Percentiles rank a stretch among this genome's conserved stretches.
Conservation (phyloP, 108 stramenopile species). For the Epipyxis sp. region DNA sequence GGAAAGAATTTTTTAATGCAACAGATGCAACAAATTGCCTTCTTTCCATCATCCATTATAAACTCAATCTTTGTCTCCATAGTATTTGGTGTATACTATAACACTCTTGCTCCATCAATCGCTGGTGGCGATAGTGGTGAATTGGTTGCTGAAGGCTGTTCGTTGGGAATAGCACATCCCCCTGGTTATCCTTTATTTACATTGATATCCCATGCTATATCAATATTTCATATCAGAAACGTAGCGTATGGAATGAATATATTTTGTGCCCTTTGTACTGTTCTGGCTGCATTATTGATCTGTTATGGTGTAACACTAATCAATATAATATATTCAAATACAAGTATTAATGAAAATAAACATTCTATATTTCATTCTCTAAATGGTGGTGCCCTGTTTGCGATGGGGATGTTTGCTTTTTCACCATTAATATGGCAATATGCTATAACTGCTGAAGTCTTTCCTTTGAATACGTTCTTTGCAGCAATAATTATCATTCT, state of each 20-base stretch:
- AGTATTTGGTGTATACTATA: constrained; percentile 48
- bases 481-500: constrained; percentile 47
- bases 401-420: constrained; percentile 47
- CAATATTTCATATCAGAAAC: neutral
- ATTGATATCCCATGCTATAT: constrained; percentile 49
- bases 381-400: constrained; percentile 40
- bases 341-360: constrained; percentile 28
- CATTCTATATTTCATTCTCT: constrained; percentile 37
- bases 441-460: constrained; percentile 70
- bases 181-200: constrained; percentile 72
- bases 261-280: constrained; percentile 6
- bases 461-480: constrained; percentile 73
- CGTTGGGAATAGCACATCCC: constrained; percentile 68
- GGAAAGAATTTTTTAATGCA: no score
- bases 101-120: constrained; percentile 55
- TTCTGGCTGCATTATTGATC: constrained; percentile 32
- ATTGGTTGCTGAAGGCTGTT: constrained; percentile 70
- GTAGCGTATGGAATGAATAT: constrained; percentile 32
- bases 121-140: constrained; percentile 70
- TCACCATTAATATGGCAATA: constrained; percentile 74
- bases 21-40: no score
- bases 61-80: neutral
- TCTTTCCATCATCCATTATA: no score
- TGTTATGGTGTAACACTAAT: constrained; percentile 33
- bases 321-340: no score